Evolutionary conservation across 805 yeast genomes (phyloP), one percentile per base, ranked within the genome.

Genomic region (Candida pseudofarinosa): DNA sequence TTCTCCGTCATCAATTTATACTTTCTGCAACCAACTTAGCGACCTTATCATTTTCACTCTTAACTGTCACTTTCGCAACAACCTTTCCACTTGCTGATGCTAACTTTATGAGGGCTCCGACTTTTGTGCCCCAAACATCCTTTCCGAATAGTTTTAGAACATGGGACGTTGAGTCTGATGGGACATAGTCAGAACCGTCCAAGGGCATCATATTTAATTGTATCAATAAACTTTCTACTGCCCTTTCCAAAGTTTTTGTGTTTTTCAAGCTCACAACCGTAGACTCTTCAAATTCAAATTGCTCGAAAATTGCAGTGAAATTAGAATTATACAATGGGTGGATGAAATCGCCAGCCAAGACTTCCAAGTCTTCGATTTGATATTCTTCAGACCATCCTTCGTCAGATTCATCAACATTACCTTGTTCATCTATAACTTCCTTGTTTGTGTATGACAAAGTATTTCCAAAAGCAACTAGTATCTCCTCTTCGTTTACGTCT

Each of bases 301-400:
- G 88, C 54, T 87, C 96, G 73, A 84, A 88, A 32, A 78, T 69
- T 35, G 76, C 71, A 4, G 83, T 78, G 60, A 89, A 89, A 65
- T 82, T 79, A 35, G 93, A 88, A 48, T 83, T 78, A 60, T 79
- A 88, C 18, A 88, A 73, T 40, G 96, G 95, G 42, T 71, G 65
- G 44, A 88, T 73, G 65, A 81, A 91, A 61, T 89, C 97, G 31
- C 96, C 96, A 7, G 93, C 81, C 5, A 67, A 66, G 43, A 91
- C 60, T 44, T 78, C 80, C 55, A 89, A 71, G 44, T 83, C 85
- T 63, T 88, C 97, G 51, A 93, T 79, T 60, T 84, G 93, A 65
- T 91, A 93, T 65, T 90, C 96, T 63, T 93, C 98, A 51, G 85
- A 85, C 75, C 83, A 87, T 14, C 97, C 97, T 50, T 85, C 95